phyloP scores from a whole-genome alignment of 257 asterid genomes.

The Solanum neorickii region DNA sequence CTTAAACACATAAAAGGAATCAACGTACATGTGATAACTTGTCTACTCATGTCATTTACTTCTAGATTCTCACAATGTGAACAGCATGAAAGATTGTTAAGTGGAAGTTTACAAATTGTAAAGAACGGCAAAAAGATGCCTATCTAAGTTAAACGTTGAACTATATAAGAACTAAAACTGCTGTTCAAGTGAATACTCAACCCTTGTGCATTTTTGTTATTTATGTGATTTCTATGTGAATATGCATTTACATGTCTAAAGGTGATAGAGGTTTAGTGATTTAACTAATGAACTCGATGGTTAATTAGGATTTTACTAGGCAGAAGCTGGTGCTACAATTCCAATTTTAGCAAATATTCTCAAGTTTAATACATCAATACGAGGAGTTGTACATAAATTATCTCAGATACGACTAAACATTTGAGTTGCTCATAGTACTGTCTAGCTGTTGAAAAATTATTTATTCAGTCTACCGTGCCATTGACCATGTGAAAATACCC shows the following conservation, averaged over 20 bases:
- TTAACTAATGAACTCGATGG: background rate
- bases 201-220: background rate
- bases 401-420: background rate
- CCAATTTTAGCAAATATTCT: background rate
- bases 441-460: background rate
- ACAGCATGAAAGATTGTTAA: background rate
- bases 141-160: background rate
- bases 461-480: background rate
- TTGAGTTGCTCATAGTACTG: background rate
- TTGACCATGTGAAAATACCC: conserved; percentile 1
- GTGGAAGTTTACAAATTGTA: background rate
- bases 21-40: background rate
- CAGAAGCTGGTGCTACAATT: background rate
- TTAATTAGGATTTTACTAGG: background rate
- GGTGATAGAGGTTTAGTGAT: background rate
- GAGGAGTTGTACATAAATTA: background rate
- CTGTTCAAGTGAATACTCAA: background rate
- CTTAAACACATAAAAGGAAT: background rate
- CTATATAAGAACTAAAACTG: background rate
- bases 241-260: background rate
- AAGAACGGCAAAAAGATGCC: background rate
- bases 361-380: background rate
- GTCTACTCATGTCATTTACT: background rate
- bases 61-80: background rate
- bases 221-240: background rate